Percentiles rank a stretch among this genome's conserved stretches.
These are phyloP conservation scores for Ambispora gerdemannii DNA, from an alignment of 192 early-diverging fungal genomes.

Conservation along the genomic window DNA sequence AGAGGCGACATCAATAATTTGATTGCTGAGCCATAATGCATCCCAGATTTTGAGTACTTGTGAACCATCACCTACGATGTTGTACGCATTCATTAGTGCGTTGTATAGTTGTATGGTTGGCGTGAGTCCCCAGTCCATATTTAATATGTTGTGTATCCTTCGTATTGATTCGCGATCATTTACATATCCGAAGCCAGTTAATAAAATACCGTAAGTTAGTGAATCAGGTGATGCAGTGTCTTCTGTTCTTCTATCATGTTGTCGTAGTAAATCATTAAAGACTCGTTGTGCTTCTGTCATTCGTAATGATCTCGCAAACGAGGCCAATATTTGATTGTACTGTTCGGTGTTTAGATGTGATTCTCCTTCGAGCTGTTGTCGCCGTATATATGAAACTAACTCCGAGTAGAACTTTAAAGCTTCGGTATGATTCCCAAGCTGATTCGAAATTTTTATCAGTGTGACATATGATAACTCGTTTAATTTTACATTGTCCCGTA, in stretches of 20 bases:
- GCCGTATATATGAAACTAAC: too few species aligned
- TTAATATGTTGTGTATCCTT: slow-evolving; percentile 40
- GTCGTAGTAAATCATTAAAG: slow-evolving; percentile 36
- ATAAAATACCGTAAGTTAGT: slow-evolving; percentile 36
- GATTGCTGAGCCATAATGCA: slow-evolving; percentile 15
- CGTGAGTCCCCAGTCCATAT: slow-evolving; percentile 42
- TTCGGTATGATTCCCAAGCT: too few species aligned
- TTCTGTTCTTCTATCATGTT: not conserved
- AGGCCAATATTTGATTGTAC: not conserved
- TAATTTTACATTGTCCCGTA: too few species aligned
- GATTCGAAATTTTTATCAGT: too few species aligned
- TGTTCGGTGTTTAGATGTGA: too few species aligned
- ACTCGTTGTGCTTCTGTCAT: slow-evolving; percentile 33
- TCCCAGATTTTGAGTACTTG: slow-evolving; percentile 43
- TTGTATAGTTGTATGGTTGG: slow-evolving; percentile 41
- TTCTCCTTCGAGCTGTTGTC: too few species aligned
- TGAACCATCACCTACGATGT: slow-evolving; percentile 33
- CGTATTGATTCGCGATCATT: slow-evolving; percentile 25
- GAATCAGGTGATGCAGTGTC: slow-evolving; percentile 32
- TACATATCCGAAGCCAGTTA: slow-evolving; percentile 29
- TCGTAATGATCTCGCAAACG: not conserved
- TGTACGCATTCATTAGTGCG: slow-evolving; percentile 47
- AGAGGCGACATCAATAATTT: slow-evolving; percentile 33
- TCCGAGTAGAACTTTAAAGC: too few species aligned
- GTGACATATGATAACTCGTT: too few species aligned